Evolutionary conservation across 139 green algal genomes (phyloP), one percentile per base, ranked within the genome.

Genomic region (Picochlorum sp.): DNA sequence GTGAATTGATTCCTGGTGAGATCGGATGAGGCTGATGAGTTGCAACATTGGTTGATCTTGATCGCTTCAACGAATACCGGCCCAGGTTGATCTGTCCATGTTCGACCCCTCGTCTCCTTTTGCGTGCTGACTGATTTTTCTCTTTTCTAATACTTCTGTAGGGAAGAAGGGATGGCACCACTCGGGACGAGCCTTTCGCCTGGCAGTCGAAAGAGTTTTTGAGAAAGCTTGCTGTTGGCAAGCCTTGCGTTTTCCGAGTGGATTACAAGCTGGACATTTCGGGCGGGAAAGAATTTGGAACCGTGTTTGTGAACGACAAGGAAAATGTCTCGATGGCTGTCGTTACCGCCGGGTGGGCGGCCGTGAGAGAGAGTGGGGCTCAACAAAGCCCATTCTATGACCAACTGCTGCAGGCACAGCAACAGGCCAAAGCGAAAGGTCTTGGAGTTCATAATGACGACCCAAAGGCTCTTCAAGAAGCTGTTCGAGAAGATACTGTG

Each of bases 181-280:
- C 78, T 3, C 72, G 62, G n/a, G 92, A 97, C 23, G 93, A 98
- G 73, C 79, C 92, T 2, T 97, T 93, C 66, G 93, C 93, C 7
- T 97, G 87, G 86, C 71, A 88, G 18, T 80, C 82, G 4, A 77
- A 88, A n/a, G 93, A 98, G 70, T 94, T 88, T 54, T 76, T 98
- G 55, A 81, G 93, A 51, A 89, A 90, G 66, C 84, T 88, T 37
- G 68, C 77, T 37, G 88, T 97, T 44, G 93, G 93, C 15, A 83
- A 95, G 83, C 56, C 74, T 21, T 85, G 79, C 49, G 80, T 88
- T 18, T 98, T 98, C 70, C 84, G 83, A 24, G 80, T 96, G 26
- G 91, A 98, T 72, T 97, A 97, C 62, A 74, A 74, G 4, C 77
- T 98, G 26, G 85, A 92, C 61, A 74, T 71, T 28, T 83, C 91